Evolutionary conservation across 2,329 filamentous ascomycete species (phyloP).

Genomic region (Atkinsonella texensis): DNA sequence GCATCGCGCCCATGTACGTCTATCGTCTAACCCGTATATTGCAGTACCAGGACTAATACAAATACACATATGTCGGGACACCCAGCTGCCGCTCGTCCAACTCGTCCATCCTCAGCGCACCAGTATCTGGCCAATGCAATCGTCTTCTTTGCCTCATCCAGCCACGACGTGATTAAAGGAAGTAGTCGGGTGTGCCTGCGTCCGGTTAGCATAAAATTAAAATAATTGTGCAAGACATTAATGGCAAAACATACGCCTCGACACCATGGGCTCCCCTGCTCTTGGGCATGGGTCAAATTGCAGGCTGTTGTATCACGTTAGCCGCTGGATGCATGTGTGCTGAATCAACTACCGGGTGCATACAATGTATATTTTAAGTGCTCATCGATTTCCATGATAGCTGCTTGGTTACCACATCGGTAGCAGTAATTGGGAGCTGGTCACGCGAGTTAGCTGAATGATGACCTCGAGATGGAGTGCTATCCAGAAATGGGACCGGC

Average conservation of each 20-base stretch:
- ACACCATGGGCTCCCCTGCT: conserved; percentile 97
- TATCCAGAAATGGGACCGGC: conserved; percentile 13
- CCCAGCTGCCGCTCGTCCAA: conserved; percentile 9
- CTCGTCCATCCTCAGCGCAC: conserved; percentile 11
- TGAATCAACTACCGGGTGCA: conserved; percentile 26
- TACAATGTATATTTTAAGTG: conserved; percentile 99
- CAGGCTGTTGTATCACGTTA: conserved; percentile 48
- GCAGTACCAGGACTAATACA: conserved; percentile 14
- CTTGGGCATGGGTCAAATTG: conserved; percentile 98
- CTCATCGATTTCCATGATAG: conserved; percentile 99
- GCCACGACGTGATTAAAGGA: conserved; percentile 54
- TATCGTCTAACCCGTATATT: conserved; percentile 11
- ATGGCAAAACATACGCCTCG: conserved; percentile 51
- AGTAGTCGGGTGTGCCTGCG: conserved; percentile 84
- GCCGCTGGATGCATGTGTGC: conserved; percentile 1
- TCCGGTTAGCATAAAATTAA: conserved; percentile 11
- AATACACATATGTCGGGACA: conserved; percentile 16
- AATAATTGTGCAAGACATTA: neutral
- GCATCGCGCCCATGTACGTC: conserved; percentile 7
- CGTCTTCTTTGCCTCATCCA: neutral
- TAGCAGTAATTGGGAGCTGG: conserved; percentile 90
- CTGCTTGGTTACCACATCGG: conserved; percentile 95
- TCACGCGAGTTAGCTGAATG: neutral
- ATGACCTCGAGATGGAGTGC: neutral
- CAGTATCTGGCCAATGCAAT: conserved; percentile 7